Evolutionary conservation across 2,329 filamentous ascomycete genomes (phyloP).

Genomic region (Calonectria fujianensis): DNA sequence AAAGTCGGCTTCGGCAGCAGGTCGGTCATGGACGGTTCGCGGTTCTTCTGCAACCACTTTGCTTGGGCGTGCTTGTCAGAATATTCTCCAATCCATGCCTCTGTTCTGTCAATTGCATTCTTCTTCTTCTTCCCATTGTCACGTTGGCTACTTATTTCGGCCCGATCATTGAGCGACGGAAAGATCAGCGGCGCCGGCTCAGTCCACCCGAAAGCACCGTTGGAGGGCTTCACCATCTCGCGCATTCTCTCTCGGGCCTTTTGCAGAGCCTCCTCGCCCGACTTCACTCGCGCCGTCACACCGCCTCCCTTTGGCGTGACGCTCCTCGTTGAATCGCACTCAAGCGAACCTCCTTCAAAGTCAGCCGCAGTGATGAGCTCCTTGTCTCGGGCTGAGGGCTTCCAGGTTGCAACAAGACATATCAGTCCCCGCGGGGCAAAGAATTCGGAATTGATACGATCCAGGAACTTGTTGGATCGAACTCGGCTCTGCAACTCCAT

Average conservation of each 20-base stretch:
- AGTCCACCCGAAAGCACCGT: constrained; percentile 61
- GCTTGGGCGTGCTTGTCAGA: constrained; percentile 29
- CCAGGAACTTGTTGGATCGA: constrained; percentile 72
- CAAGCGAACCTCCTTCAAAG: constrained; percentile 4
- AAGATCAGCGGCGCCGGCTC: constrained; percentile 70
- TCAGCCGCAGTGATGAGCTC: constrained; percentile 26
- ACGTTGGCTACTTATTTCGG: not conserved
- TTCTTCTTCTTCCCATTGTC: constrained; percentile 12
- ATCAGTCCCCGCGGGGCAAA: constrained; percentile 75
- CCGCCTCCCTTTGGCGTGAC: constrained; percentile 26
- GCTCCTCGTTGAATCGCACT: not conserved
- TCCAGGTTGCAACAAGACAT: constrained; percentile 70
- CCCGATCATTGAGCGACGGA: constrained; percentile 62
- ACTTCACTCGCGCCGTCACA: constrained; percentile 39
- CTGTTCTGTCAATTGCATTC: constrained; percentile 18
- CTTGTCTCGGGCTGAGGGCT: constrained; percentile 61
- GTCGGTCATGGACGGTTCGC: constrained; percentile 13
- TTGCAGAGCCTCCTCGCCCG: constrained; percentile 23
- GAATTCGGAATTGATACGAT: constrained; percentile 72
- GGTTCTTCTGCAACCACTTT: constrained; percentile 28
- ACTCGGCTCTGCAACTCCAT: constrained; percentile 63
- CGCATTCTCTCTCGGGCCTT: constrained; percentile 8
- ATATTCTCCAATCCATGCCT: constrained; percentile 13
- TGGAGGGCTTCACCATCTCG: constrained; percentile 38
- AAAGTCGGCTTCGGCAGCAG: constrained; percentile 32